Percentiles rank a stretch among this genome's conserved stretches.
Conservation (phyloP, 2,329 filamentous ascomycete species). For the Microcyclospora tardicrescens region DNA sequence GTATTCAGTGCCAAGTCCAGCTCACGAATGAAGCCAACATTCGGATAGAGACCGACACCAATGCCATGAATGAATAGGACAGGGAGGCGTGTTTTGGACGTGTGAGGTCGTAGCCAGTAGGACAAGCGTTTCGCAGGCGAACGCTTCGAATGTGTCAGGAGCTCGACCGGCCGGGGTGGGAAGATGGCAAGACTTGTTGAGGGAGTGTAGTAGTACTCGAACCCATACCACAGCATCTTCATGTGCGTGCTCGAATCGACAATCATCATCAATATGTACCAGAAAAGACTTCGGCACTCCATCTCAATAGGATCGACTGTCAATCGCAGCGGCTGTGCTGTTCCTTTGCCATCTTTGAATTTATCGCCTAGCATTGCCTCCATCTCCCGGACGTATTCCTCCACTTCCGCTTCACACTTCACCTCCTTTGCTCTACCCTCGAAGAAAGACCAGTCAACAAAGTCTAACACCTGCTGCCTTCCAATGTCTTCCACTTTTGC, state of each 20-base stretch:
- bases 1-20: slow-evolving; percentile 28
- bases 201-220: slow-evolving; percentile 12
- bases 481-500: slow-evolving; percentile 45
- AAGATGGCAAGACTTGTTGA: slow-evolving; percentile 35
- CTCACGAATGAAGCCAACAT: slow-evolving; percentile 43
- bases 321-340: slow-evolving; percentile 46
- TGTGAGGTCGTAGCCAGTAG: slow-evolving; percentile 57
- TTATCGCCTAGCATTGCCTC: slow-evolving; percentile 40
- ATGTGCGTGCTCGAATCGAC: slow-evolving; percentile 32
- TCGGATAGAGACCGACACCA: slow-evolving; percentile 53
- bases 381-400: slow-evolving; percentile 41
- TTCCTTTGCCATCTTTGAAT: slow-evolving; percentile 43
- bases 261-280: slow-evolving; percentile 44
- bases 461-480: slow-evolving; percentile 55
- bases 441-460: slow-evolving; percentile 53
- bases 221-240: slow-evolving; percentile 13
- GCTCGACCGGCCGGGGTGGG: slow-evolving; percentile 43
- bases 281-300: slow-evolving; percentile 48
- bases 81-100: slow-evolving; percentile 43
- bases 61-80: slow-evolving; percentile 60
- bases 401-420: slow-evolving; percentile 36
- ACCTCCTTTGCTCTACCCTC: slow-evolving; percentile 50
- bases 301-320: slow-evolving; percentile 52
- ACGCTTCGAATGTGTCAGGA: slow-evolving; percentile 29
- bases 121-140: slow-evolving; percentile 41